Evolutionary conservation across 2,329 filamentous ascomycete species (phyloP).

Genomic region (Clonostachys solani): DNA sequence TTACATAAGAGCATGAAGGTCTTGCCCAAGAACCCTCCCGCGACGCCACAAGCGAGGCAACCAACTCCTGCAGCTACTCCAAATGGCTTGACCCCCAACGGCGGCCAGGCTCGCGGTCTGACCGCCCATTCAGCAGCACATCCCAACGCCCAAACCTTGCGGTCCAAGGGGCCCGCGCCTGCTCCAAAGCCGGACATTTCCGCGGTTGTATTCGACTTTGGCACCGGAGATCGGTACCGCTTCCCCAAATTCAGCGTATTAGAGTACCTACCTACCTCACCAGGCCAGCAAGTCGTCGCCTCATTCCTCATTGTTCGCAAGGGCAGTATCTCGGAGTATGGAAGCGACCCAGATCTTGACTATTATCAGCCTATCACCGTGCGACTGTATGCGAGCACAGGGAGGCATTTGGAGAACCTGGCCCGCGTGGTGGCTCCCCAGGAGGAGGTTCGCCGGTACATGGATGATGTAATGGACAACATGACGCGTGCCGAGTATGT

Average conservation of each 20-base stretch:
- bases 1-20: constrained; percentile 37
- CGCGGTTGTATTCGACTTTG: constrained; percentile 69
- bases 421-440: constrained; percentile 56
- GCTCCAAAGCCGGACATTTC: constrained; percentile 54
- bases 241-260: constrained; percentile 77
- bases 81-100: background rate
- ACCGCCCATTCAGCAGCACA: constrained; percentile 1
- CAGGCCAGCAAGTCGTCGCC: constrained; percentile 60
- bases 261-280: constrained; percentile 51
- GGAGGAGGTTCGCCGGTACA: constrained; percentile 61
- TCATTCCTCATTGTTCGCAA: constrained; percentile 76
- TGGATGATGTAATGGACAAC: constrained; percentile 67
- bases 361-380: constrained; percentile 75
- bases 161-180: constrained; percentile 55
- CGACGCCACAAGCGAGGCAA: background rate
- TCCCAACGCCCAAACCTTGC: constrained; percentile 47
- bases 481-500: constrained; percentile 67
- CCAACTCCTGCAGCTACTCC: background rate
- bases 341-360: constrained; percentile 58
- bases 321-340: constrained; percentile 61
- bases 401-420: constrained; percentile 56
- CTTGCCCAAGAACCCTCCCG: constrained; percentile 2
- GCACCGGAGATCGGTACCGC: constrained; percentile 69
- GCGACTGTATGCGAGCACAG: constrained; percentile 48
- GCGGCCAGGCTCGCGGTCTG: constrained; percentile 1